Evolutionary conservation across 768 basidiomycete genomes (phyloP).

Genomic region (Tremella mesenterica): DNA sequence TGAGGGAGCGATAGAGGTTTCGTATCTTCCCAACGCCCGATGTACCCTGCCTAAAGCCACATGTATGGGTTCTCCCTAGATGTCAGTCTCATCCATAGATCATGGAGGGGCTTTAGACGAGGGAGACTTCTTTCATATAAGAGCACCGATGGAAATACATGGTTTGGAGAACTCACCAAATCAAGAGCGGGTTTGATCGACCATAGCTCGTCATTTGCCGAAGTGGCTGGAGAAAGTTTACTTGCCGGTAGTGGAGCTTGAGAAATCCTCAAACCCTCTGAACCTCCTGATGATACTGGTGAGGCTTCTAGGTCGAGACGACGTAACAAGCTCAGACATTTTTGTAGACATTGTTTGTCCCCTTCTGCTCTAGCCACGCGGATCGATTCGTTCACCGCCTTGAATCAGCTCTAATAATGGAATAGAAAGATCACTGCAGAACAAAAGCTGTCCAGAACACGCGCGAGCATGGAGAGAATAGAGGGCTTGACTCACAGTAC

Average conservation of each 20-base stretch:
- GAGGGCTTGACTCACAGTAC: constrained; percentile 29
- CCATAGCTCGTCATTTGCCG: constrained; percentile 39
- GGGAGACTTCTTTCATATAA: neutral
- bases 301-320: neutral
- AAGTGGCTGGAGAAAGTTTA: constrained; percentile 18
- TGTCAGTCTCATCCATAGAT: neutral
- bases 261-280: constrained; percentile 8
- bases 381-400: constrained; percentile 42
- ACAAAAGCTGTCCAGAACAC: too few species aligned
- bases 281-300: neutral
- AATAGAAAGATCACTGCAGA: too few species aligned
- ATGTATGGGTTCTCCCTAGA: constrained; percentile 37
- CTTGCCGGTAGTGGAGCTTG: constrained; percentile 14
- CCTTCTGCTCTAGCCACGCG: constrained; percentile 40
- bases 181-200: constrained; percentile 34
- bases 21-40: constrained; percentile 19
- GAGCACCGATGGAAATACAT: neutral
- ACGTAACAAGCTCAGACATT: constrained; percentile 25
- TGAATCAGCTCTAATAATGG: neutral
- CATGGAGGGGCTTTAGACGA: neutral
- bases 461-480: too few species aligned
- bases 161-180: constrained; percentile 25
- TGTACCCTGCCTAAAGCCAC: constrained; percentile 31
- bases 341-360: constrained; percentile 38
- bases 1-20: constrained; percentile 4